These are phyloP conservation scores for Butyriboletus loyo DNA, from an alignment of 768 basidiomycete species.

Conservation along the genomic window DNA sequence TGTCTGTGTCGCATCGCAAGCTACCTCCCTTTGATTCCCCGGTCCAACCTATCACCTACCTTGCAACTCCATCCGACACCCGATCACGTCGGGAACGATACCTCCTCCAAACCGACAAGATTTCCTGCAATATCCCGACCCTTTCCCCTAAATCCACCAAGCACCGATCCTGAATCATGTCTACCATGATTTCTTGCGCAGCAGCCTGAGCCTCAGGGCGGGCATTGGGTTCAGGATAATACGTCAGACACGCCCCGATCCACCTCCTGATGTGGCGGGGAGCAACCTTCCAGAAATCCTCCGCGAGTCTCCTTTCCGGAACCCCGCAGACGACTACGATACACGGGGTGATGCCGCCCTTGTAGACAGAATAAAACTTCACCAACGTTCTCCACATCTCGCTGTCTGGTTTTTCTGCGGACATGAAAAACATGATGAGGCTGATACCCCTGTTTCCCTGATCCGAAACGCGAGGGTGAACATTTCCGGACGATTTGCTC, in stretches of 20 bases:
- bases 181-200: slow-evolving; percentile 12
- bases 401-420: background rate
- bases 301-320: slow-evolving; percentile 5
- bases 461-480: background rate
- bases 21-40: background rate
- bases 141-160: slow-evolving; percentile 16
- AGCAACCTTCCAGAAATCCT: slow-evolving; percentile 9
- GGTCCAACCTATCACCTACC: background rate
- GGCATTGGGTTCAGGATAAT: slow-evolving; percentile 13
- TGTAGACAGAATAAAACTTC: slow-evolving; percentile 12
- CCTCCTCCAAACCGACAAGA: slow-evolving; percentile 17
- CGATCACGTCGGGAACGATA: slow-evolving; percentile 15
- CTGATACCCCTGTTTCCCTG: slow-evolving; percentile 1
- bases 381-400: slow-evolving; percentile 15
- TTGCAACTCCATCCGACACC: background rate
- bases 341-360: slow-evolving; percentile 14
- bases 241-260: slow-evolving; percentile 6
- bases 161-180: slow-evolving; percentile 11
- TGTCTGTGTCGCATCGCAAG: background rate
- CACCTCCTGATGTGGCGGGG: slow-evolving; percentile 8
- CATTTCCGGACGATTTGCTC: background rate
- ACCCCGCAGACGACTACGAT: slow-evolving; percentile 16
- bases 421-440: slow-evolving; percentile 18
- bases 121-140: slow-evolving; percentile 12
- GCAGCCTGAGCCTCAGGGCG: slow-evolving; percentile 1